A percentile compares a stretch with the other conserved stretches of the same genome.
Conservation (phyloP, 768 basidiomycete genomes). For the Glaciozyma martinii region DNA sequence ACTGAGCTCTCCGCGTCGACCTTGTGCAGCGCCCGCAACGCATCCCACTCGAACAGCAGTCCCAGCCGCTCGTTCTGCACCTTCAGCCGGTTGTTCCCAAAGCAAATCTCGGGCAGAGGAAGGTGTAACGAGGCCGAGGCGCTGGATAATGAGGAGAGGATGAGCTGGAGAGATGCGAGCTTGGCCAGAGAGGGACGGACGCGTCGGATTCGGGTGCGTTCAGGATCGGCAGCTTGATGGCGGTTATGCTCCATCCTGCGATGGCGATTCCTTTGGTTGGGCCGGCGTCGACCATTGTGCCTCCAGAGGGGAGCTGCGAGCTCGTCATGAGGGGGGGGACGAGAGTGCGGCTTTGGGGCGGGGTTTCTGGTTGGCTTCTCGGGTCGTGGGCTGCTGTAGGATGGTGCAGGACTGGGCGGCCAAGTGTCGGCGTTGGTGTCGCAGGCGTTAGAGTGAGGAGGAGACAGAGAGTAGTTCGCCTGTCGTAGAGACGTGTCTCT, state of each 20-base stretch:
- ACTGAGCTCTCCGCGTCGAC: slow-evolving; percentile 72
- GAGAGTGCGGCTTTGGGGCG: too few species aligned
- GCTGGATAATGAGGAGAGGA: slow-evolving; percentile 22
- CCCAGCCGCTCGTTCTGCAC: slow-evolving; percentile 58
- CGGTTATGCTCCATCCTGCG: slow-evolving; percentile 59
- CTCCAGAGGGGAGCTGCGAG: background rate
- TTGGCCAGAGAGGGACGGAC: slow-evolving; percentile 1
- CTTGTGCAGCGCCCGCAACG: slow-evolving; percentile 55
- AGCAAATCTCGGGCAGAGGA: slow-evolving; percentile 93
- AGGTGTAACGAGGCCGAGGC: slow-evolving; percentile 47
- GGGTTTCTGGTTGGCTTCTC: too few species aligned
- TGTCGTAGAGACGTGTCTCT: background rate
- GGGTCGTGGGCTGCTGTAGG: too few species aligned
- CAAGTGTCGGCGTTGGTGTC: background rate
- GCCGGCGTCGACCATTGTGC: slow-evolving; percentile 5
- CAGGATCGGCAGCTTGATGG: slow-evolving; percentile 67
- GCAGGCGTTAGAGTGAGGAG: background rate
- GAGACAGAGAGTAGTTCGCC: background rate
- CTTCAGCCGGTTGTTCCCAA: slow-evolving; percentile 68
- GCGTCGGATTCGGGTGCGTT: slow-evolving; percentile 35
- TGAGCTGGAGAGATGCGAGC: background rate
- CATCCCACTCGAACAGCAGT: slow-evolving; percentile 59
- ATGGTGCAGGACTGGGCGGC: too few species aligned
- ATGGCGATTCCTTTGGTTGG: slow-evolving; percentile 47
- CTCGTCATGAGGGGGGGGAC: too few species aligned